phyloP scores from a whole-genome alignment of 2,329 filamentous ascomycete genomes.

The Aspergillus carbonarius region DNA sequence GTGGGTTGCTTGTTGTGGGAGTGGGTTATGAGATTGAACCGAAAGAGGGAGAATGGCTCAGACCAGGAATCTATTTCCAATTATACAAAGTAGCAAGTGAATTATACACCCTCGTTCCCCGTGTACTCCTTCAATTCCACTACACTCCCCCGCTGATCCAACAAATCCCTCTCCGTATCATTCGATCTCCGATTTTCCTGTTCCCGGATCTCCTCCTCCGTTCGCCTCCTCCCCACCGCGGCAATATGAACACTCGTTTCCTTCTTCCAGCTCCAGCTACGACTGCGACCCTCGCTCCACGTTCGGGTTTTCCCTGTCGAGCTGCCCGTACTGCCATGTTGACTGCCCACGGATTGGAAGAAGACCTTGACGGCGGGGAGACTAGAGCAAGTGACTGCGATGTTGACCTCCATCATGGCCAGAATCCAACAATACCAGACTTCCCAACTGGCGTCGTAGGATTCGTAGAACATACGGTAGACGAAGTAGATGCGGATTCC shows the following conservation, averaged over 20 bases:
- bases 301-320: not conserved
- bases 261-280: not conserved
- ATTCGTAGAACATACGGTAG: not conserved
- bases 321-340: too few relatives aligned
- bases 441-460: constrained; percentile 3
- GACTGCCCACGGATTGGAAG: not conserved
- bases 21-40: too few relatives aligned
- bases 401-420: constrained; percentile 4
- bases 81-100: not conserved
- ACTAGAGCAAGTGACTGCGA: constrained; percentile 4
- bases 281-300: not conserved
- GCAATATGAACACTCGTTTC: not conserved
- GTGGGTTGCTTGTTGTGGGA: too few relatives aligned
- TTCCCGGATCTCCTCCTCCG: not conserved
- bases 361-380: constrained; percentile 6
- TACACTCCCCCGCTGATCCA: not conserved
- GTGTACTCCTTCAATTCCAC: not conserved
- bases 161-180: not conserved
- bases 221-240: not conserved
- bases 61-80: too few relatives aligned
- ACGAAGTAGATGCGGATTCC: constrained; percentile 4
- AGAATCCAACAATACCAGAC: constrained; percentile 13
- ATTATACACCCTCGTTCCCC: not conserved
- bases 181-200: not conserved
- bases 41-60: too few relatives aligned